phyloP scores from a whole-genome alignment of 1,284 basidiomycete species.

The Schizophyllum commune region DNA sequence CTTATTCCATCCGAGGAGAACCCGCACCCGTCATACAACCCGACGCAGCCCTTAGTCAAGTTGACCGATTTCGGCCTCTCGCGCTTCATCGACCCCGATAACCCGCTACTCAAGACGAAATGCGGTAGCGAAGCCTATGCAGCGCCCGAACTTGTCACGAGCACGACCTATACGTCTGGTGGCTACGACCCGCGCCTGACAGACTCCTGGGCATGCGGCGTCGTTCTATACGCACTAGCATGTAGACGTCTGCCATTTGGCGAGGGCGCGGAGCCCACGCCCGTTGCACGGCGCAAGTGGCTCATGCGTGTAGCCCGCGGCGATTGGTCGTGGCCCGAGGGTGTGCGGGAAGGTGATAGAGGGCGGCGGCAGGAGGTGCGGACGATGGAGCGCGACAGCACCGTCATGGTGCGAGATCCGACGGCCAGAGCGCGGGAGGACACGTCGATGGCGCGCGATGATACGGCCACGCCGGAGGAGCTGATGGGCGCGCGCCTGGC shows the following conservation, averaged over 20 bases:
- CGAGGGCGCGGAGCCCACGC: conserved; percentile 26
- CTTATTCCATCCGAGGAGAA: conserved; percentile 9
- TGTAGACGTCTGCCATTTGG: conserved; percentile 60
- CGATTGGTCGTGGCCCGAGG: conserved; percentile 66
- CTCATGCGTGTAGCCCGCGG: conserved; percentile 75
- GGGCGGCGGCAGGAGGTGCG: conserved; percentile 6
- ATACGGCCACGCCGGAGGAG: conserved; percentile 11
- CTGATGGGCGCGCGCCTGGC: conserved; percentile 31
- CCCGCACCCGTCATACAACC: conserved; percentile 3
- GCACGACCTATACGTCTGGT: conserved; percentile 21
- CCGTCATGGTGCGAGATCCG: conserved; percentile 3
- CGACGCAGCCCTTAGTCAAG: conserved; percentile 60
- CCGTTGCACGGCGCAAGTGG: conserved; percentile 37
- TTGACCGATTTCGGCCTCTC: conserved; percentile 89
- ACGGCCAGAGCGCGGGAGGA: conserved; percentile 3
- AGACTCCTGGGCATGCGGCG: conserved; percentile 86
- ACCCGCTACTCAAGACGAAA: conserved; percentile 73
- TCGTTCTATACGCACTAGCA: conserved; percentile 74
- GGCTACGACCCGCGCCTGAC: conserved; percentile 82
- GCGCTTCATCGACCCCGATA: conserved; percentile 69
- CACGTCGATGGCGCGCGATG: conserved; percentile 9
- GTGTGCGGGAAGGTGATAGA: conserved; percentile 7
- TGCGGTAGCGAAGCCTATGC: conserved; percentile 92
- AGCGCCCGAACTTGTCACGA: conserved; percentile 83
- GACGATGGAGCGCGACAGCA: conserved; percentile 4